Conservation (phyloP, 768 basidiomycete species). For the Thelephora aurantiotincta region DNA sequence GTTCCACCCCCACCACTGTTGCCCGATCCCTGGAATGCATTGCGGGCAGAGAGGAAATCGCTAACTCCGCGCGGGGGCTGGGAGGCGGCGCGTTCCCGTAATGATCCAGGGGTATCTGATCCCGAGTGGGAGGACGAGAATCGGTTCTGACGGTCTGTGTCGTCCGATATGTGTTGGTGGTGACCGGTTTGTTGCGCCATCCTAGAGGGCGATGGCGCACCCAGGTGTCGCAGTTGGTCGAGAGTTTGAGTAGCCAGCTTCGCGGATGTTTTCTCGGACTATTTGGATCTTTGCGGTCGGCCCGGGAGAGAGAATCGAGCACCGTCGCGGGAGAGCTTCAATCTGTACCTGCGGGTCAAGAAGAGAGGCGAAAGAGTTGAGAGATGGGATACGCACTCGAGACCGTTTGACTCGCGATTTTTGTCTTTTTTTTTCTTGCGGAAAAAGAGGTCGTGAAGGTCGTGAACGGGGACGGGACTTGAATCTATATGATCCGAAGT, state of each 20-base stretch:
- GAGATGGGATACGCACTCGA: too few relatives aligned
- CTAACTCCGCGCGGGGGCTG: constrained; percentile 45
- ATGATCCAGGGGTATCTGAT: constrained; percentile 27
- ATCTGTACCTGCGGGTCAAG: constrained; percentile 6
- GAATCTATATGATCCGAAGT: neutral
- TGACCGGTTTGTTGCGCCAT: constrained; percentile 21
- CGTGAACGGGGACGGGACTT: constrained; percentile 1
- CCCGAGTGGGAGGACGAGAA: constrained; percentile 29
- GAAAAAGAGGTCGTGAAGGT: constrained; percentile 5
- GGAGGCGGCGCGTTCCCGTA: constrained; percentile 53
- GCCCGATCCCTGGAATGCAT: constrained; percentile 30
- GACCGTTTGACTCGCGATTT: too few relatives aligned
- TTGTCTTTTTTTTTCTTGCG: constrained; percentile 5
- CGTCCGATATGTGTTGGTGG: constrained; percentile 25
- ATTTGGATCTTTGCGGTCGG: too few relatives aligned
- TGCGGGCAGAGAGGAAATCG: constrained; percentile 36
- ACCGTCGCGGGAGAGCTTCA: constrained; percentile 6
- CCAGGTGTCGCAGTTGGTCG: constrained; percentile 12
- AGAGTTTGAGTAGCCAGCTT: constrained; percentile 16
- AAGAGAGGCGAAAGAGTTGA: constrained; percentile 4
- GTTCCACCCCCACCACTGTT: neutral
- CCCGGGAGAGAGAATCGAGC: constrained; percentile 4
- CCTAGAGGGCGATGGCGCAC: constrained; percentile 13
- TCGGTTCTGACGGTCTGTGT: constrained; percentile 47
- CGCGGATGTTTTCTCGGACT: constrained; percentile 9